A percentile compares a stretch with the other conserved stretches of the same genome.
These are phyloP conservation scores for Chamaecyparis obtusa DNA, from an alignment of 75 land plant species.

Conservation along the genomic window DNA sequence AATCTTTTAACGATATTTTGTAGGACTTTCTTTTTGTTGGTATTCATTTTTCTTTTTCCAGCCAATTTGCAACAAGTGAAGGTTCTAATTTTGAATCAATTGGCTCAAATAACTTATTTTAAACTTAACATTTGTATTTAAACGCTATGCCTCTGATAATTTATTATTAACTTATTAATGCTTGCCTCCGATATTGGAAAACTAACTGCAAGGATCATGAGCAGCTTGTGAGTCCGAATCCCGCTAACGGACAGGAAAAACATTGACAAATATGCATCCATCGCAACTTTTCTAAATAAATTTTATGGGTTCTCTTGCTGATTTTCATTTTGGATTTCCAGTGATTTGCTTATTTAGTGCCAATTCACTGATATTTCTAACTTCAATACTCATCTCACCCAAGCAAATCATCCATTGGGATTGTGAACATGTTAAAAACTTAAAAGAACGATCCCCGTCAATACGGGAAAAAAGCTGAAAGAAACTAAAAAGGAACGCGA, in stretches of 20 bases:
- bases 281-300: not conserved
- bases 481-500: not conserved
- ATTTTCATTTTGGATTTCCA: not conserved
- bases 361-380: not conserved
- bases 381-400: not conserved
- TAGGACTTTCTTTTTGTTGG: not conserved
- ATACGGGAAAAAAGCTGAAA: not conserved
- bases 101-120: not conserved
- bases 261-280: not conserved
- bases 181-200: not conserved
- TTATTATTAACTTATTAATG: not conserved
- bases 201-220: not conserved
- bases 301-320: not conserved
- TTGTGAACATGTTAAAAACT: not conserved
- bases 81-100: not conserved
- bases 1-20: not conserved
- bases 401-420: not conserved
- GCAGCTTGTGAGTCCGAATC: not conserved
- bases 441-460: not conserved
- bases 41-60: not conserved
- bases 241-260: not conserved
- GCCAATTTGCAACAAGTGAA: not conserved
- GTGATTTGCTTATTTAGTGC: not conserved
- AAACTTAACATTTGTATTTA: not conserved
- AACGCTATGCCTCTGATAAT: not conserved